Percentiles rank a stretch among this genome's conserved stretches.
Evolutionary conservation across 169 alveolate species (phyloP).

Genomic region (Cryptosporidium xiaoi): DNA sequence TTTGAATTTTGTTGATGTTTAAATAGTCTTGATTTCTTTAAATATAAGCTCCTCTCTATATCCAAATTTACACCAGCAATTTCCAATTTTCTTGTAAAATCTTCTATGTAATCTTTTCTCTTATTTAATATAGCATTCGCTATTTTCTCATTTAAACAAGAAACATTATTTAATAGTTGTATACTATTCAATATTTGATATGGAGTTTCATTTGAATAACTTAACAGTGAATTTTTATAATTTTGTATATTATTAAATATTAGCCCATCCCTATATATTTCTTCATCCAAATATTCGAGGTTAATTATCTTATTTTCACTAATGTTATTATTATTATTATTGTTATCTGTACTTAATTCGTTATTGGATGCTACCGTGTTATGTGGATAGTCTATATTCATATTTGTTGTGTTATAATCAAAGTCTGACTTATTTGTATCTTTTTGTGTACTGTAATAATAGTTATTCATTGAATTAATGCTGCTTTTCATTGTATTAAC

Average conservation of each 20-base stretch:
- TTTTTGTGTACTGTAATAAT: background rate
- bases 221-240: constrained; percentile 18
- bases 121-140: constrained; percentile 12
- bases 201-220: constrained; percentile 23
- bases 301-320: background rate
- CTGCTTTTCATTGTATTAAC: constrained; percentile 1
- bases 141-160: background rate
- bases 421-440: background rate
- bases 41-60: constrained; percentile 57
- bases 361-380: background rate
- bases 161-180: background rate
- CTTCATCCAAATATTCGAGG: constrained; percentile 37
- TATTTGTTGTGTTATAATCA: background rate
- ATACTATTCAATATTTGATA: constrained; percentile 21
- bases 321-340: background rate
- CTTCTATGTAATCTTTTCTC: constrained; percentile 10
- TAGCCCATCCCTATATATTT: constrained; percentile 51
- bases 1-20: constrained; percentile 65
- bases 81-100: constrained; percentile 16
- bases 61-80: constrained; percentile 19
- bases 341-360: background rate
- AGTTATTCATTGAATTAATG: constrained; percentile 24
- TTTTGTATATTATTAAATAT: constrained; percentile 33
- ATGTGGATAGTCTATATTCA: constrained; percentile 5
- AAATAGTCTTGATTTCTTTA: constrained; percentile 58